Base-by-base conservation (phyloP, 805 yeast species). In the Starmera quercuum region DNA sequence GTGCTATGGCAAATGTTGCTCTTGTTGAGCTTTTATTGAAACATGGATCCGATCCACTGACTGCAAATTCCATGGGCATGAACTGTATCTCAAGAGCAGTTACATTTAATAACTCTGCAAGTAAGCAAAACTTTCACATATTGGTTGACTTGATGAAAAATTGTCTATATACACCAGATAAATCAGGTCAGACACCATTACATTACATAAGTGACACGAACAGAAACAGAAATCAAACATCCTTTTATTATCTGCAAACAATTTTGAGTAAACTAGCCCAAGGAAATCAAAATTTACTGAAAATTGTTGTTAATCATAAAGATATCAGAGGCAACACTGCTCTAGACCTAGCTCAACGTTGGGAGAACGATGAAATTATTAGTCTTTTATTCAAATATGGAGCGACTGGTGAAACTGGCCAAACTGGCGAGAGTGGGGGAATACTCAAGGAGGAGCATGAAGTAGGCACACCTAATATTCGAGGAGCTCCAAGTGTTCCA, bases 251-350 rank as follows among this genome's bases (percentile, higher is more conserved):
- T 45, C 54, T 80, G 38, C 67, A 66, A 30, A 54, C 62, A 2
- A 67, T 76, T 18, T 51, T 76, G 28, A 61, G 63, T 30, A 66
- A 61, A 40, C 49, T 75, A 30, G 47, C 63, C 12, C 45, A 54
- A 20, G 61, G 56, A 4, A 62, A 64, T 32, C 61, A 61, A 31
- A 60, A 66, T 15, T 46, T 76, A 32, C 66, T 78, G 28, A 70
- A 72, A 32, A 72, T 78, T 42, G 62, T 82, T 26, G 51, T 82
- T 20, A 83, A 85, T 49, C 87, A 79, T 46, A 84, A 75, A 50
- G 97, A 92, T 56, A 68, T 66, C 16, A 68, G 76, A 39, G 97
- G 97, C 5, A 85, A 87, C 45, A 85, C 96, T 0, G 85, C 94
- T 6, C 60, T 87, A 31, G 95, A 86, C 47, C 63, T 90, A 29